Base-by-base conservation (phyloP, 2,329 filamentous ascomycete species). In the Penicillium sclerotigenum region DNA sequence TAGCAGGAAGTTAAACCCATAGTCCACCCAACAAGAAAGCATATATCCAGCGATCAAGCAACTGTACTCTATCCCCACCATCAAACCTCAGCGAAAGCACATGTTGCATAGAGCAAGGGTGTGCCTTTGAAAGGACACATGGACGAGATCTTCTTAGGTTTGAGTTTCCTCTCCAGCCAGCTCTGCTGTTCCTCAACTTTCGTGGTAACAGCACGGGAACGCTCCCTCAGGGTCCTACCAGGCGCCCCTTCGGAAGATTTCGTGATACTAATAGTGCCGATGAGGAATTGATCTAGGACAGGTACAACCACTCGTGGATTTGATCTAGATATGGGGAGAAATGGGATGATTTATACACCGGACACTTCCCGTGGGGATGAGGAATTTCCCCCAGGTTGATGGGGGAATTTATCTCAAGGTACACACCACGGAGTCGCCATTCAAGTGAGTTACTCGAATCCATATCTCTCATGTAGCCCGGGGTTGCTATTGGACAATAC, bases 61-160 rank as follows among this genome's bases (percentile, higher is more conserved):
- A 10, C 69, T 73, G 46, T 74, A 74, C 54, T 74, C 71, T n/a
- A 75, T 71, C 18, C 71, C 72, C 3, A 75, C 73, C 73, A 75
- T 75, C 24, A 75, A 52, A 2, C 73, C 73, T 54, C 73, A 59
- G 5, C 68, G 11, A 76, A 76, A 3, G 65, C 73, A 58, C 73
- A 76, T 22, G 74, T 76, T 37, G 71, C 67, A 47, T 66, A 76
- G 8, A 76, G 64, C 16, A 76, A 48, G 3, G 60, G 57, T 9
- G 58, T n/a, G 51, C 74, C 74, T 50, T 68, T 73, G 65, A 76
- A 67, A 0, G 73, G 73, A 56, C 75, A 76, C 18, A 73, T 58
- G 8, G 71, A 67, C 2, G 61, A 69, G 47, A 74, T 60, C 31
- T 67, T 73, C 54, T 63, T 73, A 1, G 73, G 74, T 59, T 73